A percentile compares a stretch with the other conserved stretches of the same genome.
Conservation (phyloP, 176 grass and related monocot species). For the Carex parvula region DNA sequence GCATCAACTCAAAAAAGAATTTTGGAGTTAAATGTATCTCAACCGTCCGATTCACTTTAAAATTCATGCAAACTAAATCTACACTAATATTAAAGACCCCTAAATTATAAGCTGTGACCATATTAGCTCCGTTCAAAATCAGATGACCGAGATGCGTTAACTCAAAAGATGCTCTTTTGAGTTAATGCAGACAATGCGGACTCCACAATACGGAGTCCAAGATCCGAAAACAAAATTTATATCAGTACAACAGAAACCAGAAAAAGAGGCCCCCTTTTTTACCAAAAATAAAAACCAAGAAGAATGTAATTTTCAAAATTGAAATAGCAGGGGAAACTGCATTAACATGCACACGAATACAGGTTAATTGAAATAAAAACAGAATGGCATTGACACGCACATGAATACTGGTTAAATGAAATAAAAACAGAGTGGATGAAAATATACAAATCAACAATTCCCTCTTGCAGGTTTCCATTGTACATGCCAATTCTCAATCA, state of each 20-base stretch:
- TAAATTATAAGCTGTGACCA: too few relatives aligned
- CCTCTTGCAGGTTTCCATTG: neutral
- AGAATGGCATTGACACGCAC: neutral
- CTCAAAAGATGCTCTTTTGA: too few relatives aligned
- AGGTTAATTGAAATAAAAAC: neutral
- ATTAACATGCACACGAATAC: neutral
- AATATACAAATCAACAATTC: constrained; percentile 26
- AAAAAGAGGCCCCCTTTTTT: neutral
- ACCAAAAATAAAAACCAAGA: neutral
- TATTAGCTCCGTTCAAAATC: too few relatives aligned
- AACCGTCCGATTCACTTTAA: too few relatives aligned
- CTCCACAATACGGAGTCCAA: neutral
- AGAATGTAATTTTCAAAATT: neutral
- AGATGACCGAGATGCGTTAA: too few relatives aligned
- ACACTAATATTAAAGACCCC: too few relatives aligned
- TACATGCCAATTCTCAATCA: neutral
- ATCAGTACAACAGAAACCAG: neutral
- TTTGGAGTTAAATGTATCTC: accelerated
- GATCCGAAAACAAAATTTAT: neutral
- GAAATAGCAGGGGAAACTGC: neutral
- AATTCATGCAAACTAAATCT: too few relatives aligned
- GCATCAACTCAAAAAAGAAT: too few relatives aligned
- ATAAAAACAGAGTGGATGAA: neutral
- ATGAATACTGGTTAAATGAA: neutral
- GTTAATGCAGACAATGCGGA: too few relatives aligned